A percentile compares a stretch with the other conserved stretches of the same genome.
Conservation (phyloP, 768 basidiomycete genomes). For the Coprinopsis cinerea region DNA sequence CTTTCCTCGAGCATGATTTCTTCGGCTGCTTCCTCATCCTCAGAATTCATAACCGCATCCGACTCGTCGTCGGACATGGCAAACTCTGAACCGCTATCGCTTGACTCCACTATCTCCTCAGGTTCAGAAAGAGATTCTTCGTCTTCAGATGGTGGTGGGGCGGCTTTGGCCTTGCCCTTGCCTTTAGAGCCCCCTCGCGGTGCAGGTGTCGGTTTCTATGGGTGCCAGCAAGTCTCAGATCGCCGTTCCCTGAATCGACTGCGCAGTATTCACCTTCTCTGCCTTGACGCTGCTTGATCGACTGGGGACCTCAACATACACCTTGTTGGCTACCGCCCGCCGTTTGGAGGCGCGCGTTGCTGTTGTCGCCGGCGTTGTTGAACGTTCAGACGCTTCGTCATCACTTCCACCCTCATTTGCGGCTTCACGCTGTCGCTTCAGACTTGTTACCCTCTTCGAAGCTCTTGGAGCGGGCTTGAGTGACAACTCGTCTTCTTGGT, state of each 20-base stretch:
- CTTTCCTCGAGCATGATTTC: constrained; percentile 53
- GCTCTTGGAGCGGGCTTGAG: constrained; percentile 11
- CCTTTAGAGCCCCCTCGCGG: constrained; percentile 8
- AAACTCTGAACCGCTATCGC: constrained; percentile 58
- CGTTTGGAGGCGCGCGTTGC: constrained; percentile 26
- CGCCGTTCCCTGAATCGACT: too few relatives aligned
- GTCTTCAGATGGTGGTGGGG: too few relatives aligned
- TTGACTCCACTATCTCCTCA: constrained; percentile 37
- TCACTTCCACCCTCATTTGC: constrained; percentile 19
- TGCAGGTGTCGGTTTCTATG: constrained; percentile 1
- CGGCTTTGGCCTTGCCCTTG: constrained; percentile 36
- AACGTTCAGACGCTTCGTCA: constrained; percentile 13
- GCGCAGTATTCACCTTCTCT: constrained; percentile 18
- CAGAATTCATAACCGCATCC: constrained; percentile 7
- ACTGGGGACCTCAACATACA: constrained; percentile 30
- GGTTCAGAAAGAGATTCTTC: constrained; percentile 10
- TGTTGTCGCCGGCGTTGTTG: too few relatives aligned
- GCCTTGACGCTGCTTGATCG: constrained; percentile 12
- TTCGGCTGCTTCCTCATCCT: constrained; percentile 35
- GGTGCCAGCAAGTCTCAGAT: too few relatives aligned
- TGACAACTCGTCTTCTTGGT: constrained; percentile 26
- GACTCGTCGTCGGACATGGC: constrained; percentile 33
- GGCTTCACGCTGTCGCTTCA: constrained; percentile 23
- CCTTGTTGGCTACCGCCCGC: constrained; percentile 27
- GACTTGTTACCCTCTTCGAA: constrained; percentile 13